Conservation (phyloP, 2,329 filamentous ascomycete species). For the Aspergillus sp. region DNA sequence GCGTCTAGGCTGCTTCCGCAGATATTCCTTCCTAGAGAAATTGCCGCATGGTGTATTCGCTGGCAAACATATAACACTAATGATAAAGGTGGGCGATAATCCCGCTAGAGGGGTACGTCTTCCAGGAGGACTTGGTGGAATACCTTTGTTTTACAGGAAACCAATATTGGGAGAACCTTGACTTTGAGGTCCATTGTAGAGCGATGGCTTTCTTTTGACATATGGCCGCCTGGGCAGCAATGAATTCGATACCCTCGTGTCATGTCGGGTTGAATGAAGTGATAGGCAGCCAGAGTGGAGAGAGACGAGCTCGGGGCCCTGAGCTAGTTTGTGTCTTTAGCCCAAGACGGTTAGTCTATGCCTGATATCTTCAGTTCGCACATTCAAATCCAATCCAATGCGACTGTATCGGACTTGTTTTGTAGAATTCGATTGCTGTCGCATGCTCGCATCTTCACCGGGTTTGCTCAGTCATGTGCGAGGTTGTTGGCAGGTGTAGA, state of each 20-base stretch:
- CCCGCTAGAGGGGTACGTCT: background rate
- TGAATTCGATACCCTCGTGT: background rate
- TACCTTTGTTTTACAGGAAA: too few species aligned
- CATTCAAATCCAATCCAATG: background rate
- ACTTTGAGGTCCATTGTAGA: too few species aligned
- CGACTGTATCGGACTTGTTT: background rate
- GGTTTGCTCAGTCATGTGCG: background rate
- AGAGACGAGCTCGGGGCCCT: background rate
- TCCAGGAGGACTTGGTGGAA: background rate
- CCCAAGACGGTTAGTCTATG: background rate
- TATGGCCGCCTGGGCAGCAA: background rate
- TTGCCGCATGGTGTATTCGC: background rate
- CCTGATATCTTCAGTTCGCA: background rate
- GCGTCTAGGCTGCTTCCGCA: background rate
- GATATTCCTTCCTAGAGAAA: background rate
- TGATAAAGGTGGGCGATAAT: background rate
- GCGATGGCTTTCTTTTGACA: background rate
- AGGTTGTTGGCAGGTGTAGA: background rate
- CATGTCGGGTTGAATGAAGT: background rate
- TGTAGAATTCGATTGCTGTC: background rate
- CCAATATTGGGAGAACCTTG: too few species aligned
- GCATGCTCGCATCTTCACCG: background rate
- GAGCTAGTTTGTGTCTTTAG: background rate
- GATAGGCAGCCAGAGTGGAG: background rate
- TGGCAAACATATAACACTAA: background rate